These are phyloP conservation scores for Glycyrrhiza uralensis DNA, from an alignment of 306 rosid genomes.

Conservation along the genomic window DNA sequence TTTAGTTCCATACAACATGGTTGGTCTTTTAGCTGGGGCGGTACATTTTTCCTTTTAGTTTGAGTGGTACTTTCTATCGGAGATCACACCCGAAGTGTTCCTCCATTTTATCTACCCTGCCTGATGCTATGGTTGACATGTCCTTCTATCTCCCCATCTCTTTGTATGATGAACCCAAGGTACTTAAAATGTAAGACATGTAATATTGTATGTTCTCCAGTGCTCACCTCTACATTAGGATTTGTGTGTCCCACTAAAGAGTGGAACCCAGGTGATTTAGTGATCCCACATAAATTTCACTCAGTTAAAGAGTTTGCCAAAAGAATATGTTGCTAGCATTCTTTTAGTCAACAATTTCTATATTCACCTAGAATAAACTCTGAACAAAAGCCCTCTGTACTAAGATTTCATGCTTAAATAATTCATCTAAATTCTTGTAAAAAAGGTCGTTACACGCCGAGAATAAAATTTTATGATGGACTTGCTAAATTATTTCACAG, in stretches of 20 bases:
- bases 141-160: no score
- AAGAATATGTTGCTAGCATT: no score
- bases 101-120: background rate
- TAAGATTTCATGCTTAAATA: background rate
- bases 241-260: no score
- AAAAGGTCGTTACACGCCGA: no score
- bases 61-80: background rate
- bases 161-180: no score
- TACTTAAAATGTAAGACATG: no score
- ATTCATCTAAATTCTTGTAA: background rate
- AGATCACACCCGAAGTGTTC: background rate
- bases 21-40: background rate
- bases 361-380: background rate
- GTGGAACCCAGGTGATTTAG: no score
- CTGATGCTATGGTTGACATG: background rate
- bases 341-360: no score
- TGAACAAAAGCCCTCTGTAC: background rate
- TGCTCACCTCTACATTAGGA: no score
- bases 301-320: no score
- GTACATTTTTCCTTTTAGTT: background rate
- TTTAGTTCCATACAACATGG: background rate
- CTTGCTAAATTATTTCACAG: conserved; percentile 44
- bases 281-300: no score
- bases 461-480: conserved; percentile 11
- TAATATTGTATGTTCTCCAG: no score